These are phyloP conservation scores for Scolecobasidium constrictum DNA, from an alignment of 2,329 filamentous ascomycete species.

Conservation along the genomic window DNA sequence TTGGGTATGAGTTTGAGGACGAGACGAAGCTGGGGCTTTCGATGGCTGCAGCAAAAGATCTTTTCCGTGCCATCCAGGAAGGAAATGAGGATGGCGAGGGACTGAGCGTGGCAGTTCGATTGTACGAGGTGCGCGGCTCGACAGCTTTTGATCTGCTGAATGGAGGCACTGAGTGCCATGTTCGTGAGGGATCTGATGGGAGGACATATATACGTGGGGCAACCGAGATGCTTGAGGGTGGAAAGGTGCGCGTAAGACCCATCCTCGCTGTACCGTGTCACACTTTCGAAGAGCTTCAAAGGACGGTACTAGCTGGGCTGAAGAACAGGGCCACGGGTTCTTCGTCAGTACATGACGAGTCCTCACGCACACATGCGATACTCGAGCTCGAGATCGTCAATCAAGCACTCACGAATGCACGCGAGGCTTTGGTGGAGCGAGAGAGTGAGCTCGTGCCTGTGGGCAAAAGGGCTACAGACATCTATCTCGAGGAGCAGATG, in stretches of 20 bases:
- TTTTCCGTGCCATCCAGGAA: not conserved
- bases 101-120: conserved; percentile 27
- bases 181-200: conserved; percentile 31
- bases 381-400: conserved; percentile 33
- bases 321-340: conserved; percentile 23
- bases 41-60: not conserved
- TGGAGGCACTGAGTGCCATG: conserved; percentile 24
- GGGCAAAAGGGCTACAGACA: conserved; percentile 30
- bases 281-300: conserved; percentile 16
- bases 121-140: conserved; percentile 33
- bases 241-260: conserved; percentile 31
- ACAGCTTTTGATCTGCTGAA: conserved; percentile 33
- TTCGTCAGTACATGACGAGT: conserved; percentile 33
- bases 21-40: not conserved
- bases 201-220: conserved; percentile 30
- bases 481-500: conserved; percentile 28
- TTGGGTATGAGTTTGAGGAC: conserved; percentile 31
- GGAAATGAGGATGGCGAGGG: conserved; percentile 6
- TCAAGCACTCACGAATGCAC: conserved; percentile 22
- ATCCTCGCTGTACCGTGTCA: conserved; percentile 26
- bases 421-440: conserved; percentile 28
- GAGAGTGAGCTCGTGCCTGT: conserved; percentile 35
- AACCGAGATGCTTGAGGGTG: conserved; percentile 29
- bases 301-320: conserved; percentile 13
- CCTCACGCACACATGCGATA: conserved; percentile 34